A percentile compares a stretch with the other conserved stretches of the same genome.
These are phyloP conservation scores for Coemansia brasiliensis DNA, from an alignment of 192 early-diverging fungal species.

Conservation along the genomic window DNA sequence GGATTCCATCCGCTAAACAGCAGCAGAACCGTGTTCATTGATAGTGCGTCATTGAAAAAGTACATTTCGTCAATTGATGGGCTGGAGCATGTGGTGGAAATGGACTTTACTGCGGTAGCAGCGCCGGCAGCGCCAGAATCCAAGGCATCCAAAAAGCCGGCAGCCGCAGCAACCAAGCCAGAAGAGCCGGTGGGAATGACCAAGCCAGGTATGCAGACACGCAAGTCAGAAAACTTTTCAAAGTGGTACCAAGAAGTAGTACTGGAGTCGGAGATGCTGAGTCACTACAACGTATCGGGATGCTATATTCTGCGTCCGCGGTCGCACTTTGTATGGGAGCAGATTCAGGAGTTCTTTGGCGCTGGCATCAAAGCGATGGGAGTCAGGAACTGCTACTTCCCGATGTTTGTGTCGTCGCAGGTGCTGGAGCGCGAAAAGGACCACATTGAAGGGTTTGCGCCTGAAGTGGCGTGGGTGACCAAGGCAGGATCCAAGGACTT, in stretches of 20 bases:
- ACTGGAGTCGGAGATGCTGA: constrained; percentile 92
- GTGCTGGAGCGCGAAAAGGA: constrained; percentile 96
- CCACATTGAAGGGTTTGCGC: constrained; percentile 98
- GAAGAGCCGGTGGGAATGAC: constrained; percentile 59
- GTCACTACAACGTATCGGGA: constrained; percentile 97
- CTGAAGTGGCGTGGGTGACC: constrained; percentile 99
- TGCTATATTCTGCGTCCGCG: constrained; percentile 98
- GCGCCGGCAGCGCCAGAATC: constrained; percentile 27
- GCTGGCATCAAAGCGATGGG: constrained; percentile 85
- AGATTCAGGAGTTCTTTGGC: constrained; percentile 94
- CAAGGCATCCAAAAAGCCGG: constrained; percentile 53
- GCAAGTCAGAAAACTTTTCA: constrained; percentile 90
- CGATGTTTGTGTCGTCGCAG: constrained; percentile 94
- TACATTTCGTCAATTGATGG: constrained; percentile 62
- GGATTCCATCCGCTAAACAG: constrained; percentile 69
- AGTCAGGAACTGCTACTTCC: constrained; percentile 98
- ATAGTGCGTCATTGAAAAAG: constrained; percentile 55
- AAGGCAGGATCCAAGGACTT: constrained; percentile 89
- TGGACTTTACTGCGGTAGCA: constrained; percentile 60
- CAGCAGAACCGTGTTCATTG: constrained; percentile 61
- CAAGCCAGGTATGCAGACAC: constrained; percentile 82
- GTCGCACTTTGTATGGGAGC: constrained; percentile 95
- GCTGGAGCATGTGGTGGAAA: constrained; percentile 57
- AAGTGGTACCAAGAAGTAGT: constrained; percentile 92
- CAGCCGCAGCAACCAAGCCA: constrained; percentile 50